phyloP scores from a whole-genome alignment of 495 filamentous ascomycete species.

The Aspergillus affinis region DNA sequence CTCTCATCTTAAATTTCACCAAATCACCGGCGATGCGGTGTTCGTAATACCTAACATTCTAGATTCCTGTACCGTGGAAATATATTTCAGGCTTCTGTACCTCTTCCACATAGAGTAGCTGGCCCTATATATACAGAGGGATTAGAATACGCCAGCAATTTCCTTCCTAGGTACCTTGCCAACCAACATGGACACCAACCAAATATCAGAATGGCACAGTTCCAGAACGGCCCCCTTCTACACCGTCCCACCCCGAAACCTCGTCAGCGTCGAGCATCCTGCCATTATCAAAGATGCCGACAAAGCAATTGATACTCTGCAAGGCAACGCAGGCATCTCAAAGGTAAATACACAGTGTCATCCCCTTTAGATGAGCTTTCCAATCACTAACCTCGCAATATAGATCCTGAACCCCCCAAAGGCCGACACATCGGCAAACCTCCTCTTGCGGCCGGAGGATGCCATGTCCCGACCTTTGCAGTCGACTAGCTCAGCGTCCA shows the following conservation, averaged over 20 bases:
- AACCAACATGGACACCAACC: neutral
- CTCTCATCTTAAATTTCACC: neutral
- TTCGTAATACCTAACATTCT: neutral
- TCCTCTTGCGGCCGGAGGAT: conserved; percentile 77
- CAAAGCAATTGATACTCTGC: conserved; percentile 76
- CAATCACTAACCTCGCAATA: conserved; percentile 12
- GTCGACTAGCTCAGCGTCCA: conserved; percentile 67
- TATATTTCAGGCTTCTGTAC: neutral
- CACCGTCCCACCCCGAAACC: conserved; percentile 57
- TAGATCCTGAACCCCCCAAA: conserved; percentile 47
- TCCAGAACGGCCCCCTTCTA: conserved; percentile 52
- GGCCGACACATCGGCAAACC: conserved; percentile 41
- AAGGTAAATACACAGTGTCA: conserved; percentile 49
- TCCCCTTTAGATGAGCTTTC: neutral
- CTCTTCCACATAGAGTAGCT: no score
- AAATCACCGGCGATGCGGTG: neutral
- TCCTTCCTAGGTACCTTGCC: no score
- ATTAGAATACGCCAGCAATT: no score
- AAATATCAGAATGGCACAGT: conserved; percentile 23
- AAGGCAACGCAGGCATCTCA: conserved; percentile 61
- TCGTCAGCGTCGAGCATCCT: conserved; percentile 87
- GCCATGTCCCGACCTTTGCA: conserved; percentile 69
- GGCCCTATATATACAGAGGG: no score
- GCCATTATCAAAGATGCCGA: conserved; percentile 79
- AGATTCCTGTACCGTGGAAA: neutral